phyloP scores from a whole-genome alignment of 805 yeast species.

The Barnettozyma populi region DNA sequence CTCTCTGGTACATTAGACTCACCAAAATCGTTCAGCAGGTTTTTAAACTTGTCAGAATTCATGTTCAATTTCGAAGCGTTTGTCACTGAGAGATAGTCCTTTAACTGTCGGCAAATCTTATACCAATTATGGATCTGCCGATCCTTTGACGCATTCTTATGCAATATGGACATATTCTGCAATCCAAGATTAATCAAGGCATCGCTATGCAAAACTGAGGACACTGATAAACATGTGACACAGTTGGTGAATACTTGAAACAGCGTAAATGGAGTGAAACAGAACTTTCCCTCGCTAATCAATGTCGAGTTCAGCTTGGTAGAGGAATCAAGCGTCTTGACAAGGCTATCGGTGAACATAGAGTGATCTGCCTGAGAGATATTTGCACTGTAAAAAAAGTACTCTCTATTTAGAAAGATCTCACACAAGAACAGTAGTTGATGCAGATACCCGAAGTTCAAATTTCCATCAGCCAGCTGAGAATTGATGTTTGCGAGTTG shows the following conservation, averaged over 20 bases:
- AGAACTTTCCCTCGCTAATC: conserved; percentile 25
- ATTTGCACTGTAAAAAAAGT: conserved; percentile 30
- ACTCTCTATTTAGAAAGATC: conserved; percentile 32
- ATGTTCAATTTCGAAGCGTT: conserved; percentile 1
- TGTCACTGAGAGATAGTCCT: conserved; percentile 20
- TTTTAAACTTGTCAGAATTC: conserved; percentile 21
- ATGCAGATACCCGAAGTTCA: conserved; percentile 33
- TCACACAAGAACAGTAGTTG: conserved; percentile 29
- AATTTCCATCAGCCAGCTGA: conserved; percentile 28
- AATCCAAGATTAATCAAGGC: conserved; percentile 23
- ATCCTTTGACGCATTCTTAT: conserved; percentile 29
- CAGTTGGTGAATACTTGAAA: conserved; percentile 34
- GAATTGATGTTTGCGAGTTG: conserved; percentile 26
- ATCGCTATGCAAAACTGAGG: conserved; percentile 26
- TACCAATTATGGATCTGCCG: conserved; percentile 30
- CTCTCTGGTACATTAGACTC: conserved; percentile 26
- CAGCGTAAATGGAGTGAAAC: conserved; percentile 35
- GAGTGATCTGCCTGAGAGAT: conserved; percentile 30
- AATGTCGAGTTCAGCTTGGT: conserved; percentile 23
- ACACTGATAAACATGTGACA: conserved; percentile 30
- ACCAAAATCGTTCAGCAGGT: conserved; percentile 29
- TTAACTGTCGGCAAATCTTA: conserved; percentile 24
- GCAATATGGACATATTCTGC: conserved; percentile 23
- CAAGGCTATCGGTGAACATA: conserved; percentile 21
- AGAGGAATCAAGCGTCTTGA: conserved; percentile 23